Evolutionary conservation across 2,329 filamentous ascomycete species (phyloP), one percentile per base, ranked within the genome.

Genomic region (Epichloe aotearoae): DNA sequence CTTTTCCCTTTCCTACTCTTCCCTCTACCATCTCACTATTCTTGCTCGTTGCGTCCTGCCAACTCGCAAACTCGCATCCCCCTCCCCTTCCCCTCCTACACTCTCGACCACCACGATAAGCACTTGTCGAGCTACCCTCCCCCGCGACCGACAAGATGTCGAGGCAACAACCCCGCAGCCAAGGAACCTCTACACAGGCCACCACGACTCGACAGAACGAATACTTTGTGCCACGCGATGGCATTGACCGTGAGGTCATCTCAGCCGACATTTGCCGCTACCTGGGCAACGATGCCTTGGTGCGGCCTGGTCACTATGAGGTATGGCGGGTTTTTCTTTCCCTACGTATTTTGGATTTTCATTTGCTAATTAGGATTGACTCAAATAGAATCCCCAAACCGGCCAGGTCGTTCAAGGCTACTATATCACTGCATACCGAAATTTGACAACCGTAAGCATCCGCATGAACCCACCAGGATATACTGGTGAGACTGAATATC

Each of bases 261-360:
- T 87, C 86, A 56, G 83, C 84, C 64, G 86, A 90, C 66, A 88
- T 90, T 58, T 89, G 86, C 72, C 84, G 85, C 64, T 90, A 88
- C 66, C 76, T 90, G 59, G 86, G 86, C 62, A 88, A 88, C 66
- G 86, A 90, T 73, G 86, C 86, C 58, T 76, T 87, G 61, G 85
- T 88, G 63, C 82, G 83, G 62, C 85, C 84, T 53, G 83, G 83
- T 61, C 80, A 77, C 59, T 84, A 86, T 68, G 80, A 86, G 76
- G 84, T 88, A 76, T 61, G 59, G 47, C 47, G 11, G 19, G 20
- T 14, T n/a, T 48, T 41, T 10, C 36, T 10, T 20, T 11, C 10
- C 38, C 19, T 34, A 1, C 7, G 19, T n/a, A 12, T 10, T 34
- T 8, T 33, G 4, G 12, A 30, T 19, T 11, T 12, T 33, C 10